A percentile compares a stretch with the other conserved stretches of the same genome.
These are phyloP conservation scores for Vitis hybrid DNA, from an alignment of 177 flowering plant species.

Conservation along the genomic window DNA sequence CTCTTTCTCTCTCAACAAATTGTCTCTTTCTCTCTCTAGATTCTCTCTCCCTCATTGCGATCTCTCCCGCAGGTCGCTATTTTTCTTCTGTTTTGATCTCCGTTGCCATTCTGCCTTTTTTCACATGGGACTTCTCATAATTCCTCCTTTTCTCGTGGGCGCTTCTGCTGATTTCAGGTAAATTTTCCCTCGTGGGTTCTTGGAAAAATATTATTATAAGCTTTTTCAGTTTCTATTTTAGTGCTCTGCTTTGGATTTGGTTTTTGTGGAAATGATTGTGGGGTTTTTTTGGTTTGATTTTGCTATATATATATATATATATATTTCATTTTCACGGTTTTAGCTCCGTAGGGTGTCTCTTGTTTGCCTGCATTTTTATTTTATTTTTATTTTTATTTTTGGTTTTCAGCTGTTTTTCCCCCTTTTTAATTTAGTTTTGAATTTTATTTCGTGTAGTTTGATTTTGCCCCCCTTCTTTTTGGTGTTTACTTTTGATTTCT, in stretches of 20 bases:
- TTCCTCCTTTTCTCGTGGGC: not conserved
- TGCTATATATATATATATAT: too few relatives aligned
- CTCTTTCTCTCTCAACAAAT: not conserved
- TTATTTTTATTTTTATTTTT: not conserved
- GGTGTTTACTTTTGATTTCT: too few relatives aligned
- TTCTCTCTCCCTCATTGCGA: not conserved
- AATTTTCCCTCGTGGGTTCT: not conserved
- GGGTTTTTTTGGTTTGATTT: not conserved
- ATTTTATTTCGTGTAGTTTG: not conserved
- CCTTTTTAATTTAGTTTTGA: not conserved
- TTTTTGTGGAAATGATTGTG: not conserved
- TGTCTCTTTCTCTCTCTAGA: conserved; percentile 3
- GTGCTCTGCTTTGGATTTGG: not conserved
- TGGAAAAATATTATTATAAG: not conserved
- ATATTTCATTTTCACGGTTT: not conserved
- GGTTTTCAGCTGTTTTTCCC: not conserved
- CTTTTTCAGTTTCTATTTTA: not conserved
- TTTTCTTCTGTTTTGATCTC: conserved; percentile 5
- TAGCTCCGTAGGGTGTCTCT: conserved; percentile 10
- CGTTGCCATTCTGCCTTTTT: not conserved
- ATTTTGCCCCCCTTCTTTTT: not conserved
- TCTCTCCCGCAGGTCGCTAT: not conserved
- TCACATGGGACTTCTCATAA: not conserved
- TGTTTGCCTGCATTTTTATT: not conserved
- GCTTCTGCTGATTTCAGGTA: conserved; percentile 15